Percentiles rank a stretch among this genome's conserved stretches.
phyloP scores from a whole-genome alignment of 257 asterid species.

The Solanum okadae region DNA sequence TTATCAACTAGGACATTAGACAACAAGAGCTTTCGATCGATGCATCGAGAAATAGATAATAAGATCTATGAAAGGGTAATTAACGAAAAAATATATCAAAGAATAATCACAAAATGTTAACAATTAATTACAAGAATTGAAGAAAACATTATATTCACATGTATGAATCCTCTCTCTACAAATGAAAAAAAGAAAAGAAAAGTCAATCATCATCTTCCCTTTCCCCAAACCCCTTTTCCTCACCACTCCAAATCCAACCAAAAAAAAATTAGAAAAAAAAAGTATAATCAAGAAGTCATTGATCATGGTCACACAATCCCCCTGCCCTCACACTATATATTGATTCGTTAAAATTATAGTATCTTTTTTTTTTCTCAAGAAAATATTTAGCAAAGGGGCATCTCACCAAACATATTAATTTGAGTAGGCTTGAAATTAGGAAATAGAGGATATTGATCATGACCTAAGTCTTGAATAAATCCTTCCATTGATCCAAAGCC shows the following conservation, averaged over 20 bases:
- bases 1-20: not conserved
- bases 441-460: constrained; percentile 24
- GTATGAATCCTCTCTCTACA: not conserved
- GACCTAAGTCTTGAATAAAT: constrained; percentile 31
- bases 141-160: not conserved
- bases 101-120: not conserved
- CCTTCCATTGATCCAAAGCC: constrained; percentile 41
- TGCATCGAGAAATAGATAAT: not conserved
- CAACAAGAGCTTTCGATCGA: not conserved
- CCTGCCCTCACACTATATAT: not conserved
- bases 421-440: constrained; percentile 38
- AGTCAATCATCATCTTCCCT: not conserved
- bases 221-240: not conserved
- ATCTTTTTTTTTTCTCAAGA: not conserved
- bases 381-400: constrained; percentile 25
- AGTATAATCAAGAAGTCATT: not conserved
- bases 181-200: not conserved
- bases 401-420: constrained; percentile 34
- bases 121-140: not conserved
- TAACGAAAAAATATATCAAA: not conserved
- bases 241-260: not conserved
- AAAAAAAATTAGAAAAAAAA: not conserved
- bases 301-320: not conserved
- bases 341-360: not conserved
- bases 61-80: not conserved